A percentile compares a stretch with the other conserved stretches of the same genome.
Conservation (phyloP, 2,329 filamentous ascomycete genomes). For the Emergomyces pasteurianus region DNA sequence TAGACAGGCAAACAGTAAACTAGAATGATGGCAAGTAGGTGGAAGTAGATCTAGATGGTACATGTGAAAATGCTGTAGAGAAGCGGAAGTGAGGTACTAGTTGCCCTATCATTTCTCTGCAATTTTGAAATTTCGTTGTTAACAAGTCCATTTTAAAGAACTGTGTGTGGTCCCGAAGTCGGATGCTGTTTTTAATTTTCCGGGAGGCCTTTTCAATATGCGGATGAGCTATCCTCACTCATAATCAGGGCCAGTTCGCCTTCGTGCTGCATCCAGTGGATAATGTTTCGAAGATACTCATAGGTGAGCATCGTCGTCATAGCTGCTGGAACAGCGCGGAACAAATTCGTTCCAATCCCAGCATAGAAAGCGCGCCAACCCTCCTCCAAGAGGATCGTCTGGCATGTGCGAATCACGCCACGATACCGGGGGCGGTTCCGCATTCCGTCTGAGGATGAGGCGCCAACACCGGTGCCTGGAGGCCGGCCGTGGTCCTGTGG, state of each 20-base stretch:
- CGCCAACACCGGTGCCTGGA: conserved; percentile 22
- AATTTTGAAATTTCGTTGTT: not conserved
- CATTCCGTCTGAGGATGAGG: conserved; percentile 46
- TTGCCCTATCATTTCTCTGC: not conserved
- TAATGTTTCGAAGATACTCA: conserved; percentile 55
- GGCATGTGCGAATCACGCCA: conserved; percentile 70
- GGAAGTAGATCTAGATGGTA: not conserved
- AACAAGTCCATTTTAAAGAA: not conserved
- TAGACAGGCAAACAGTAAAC: not conserved
- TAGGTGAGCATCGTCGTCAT: conserved; percentile 98
- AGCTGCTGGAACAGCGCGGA: conserved; percentile 85
- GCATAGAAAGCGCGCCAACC: conserved; percentile 96
- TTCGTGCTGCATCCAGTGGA: conserved; percentile 44
- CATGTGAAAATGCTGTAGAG: not conserved
- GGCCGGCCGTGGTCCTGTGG: conserved; percentile 35
- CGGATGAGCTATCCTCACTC: not conserved
- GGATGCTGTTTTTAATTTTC: not conserved
- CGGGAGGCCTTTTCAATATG: not conserved
- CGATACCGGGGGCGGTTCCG: conserved; percentile 49
- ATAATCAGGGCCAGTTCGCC: conserved; percentile 19
- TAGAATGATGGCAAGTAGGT: not conserved
- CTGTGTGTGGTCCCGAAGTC: not conserved
- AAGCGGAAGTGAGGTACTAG: not conserved
- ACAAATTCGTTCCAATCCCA: conserved; percentile 94
- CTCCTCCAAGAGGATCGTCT: conserved; percentile 77